Conservation (phyloP, 345 rosid species). For the Salix brachista region DNA sequence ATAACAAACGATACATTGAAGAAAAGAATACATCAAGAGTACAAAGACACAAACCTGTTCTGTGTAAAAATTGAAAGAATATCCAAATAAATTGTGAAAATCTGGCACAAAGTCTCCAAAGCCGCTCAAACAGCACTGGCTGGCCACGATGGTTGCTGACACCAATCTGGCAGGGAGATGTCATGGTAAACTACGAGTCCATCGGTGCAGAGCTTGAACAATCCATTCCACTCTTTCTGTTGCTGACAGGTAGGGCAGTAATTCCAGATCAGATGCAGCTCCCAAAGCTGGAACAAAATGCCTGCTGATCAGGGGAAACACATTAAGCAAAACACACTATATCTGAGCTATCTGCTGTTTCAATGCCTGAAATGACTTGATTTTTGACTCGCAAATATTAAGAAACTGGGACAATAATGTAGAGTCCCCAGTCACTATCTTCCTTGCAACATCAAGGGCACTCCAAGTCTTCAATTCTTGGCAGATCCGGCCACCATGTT, state of each 20-base stretch:
- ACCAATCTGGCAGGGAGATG: neutral
- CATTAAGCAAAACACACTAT: constrained; percentile 19
- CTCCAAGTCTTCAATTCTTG: constrained; percentile 63
- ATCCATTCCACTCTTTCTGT: neutral
- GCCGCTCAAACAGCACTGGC: neutral
- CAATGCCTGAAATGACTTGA: constrained; percentile 45
- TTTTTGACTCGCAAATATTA: constrained; percentile 62
- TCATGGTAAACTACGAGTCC: neutral
- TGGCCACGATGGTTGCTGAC: neutral
- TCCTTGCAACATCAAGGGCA: constrained; percentile 48
- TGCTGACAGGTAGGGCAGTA: neutral
- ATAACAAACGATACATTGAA: neutral
- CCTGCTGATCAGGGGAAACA: neutral
- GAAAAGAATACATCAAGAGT: neutral
- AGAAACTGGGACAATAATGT: constrained; percentile 44
- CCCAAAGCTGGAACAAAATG: neutral
- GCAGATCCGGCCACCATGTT: constrained; percentile 56
- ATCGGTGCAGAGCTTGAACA: neutral
- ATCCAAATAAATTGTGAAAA: neutral
- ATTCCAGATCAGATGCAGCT: neutral
- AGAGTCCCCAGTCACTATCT: constrained; percentile 45
- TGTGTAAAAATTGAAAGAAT: neutral
- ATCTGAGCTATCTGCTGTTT: constrained; percentile 56
- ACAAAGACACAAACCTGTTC: neutral
- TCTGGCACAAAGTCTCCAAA: neutral